Percentiles rank a stretch among this genome's conserved stretches.
Conservation (phyloP, 1,284 basidiomycete species). For the Malassezia furfur region DNA sequence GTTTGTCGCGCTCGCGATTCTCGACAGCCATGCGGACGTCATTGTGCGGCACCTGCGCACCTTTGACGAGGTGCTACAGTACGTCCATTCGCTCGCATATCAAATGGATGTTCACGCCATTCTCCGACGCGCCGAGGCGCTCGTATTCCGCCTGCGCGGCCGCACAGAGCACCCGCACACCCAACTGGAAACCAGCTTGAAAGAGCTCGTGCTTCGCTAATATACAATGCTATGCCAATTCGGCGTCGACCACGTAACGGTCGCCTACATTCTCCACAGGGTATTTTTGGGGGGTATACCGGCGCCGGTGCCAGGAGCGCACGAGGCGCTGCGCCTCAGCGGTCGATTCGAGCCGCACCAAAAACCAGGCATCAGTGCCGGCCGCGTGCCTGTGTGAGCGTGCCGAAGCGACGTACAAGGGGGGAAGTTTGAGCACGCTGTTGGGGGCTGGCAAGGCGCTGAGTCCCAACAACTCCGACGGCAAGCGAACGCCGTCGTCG, state of each 20-base stretch:
- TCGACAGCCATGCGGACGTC: conserved; percentile 87
- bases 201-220: not conserved
- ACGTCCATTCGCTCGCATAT: conserved; percentile 25
- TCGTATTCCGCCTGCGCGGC: conserved; percentile 18
- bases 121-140: conserved; percentile 24
- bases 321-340: conserved; percentile 28
- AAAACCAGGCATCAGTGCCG: conserved; percentile 51
- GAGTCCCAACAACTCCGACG: not conserved
- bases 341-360: conserved; percentile 65
- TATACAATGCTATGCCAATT: conserved; percentile 22
- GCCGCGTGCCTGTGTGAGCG: not conserved
- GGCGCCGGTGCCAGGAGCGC: conserved; percentile 33
- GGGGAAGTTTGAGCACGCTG: conserved; percentile 9
- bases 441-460: conserved; percentile 2
- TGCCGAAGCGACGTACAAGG: not conserved
- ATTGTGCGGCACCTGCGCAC: conserved; percentile 85
- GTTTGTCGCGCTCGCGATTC: conserved; percentile 82
- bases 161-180: not conserved
- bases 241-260: conserved; percentile 27
- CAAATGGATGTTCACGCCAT: conserved; percentile 22
- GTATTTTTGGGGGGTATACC: conserved; percentile 27
- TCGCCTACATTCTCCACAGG: conserved; percentile 29
- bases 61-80: conserved; percentile 50
- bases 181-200: not conserved
- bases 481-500: not conserved